phyloP scores from a whole-genome alignment of 208 protist species.

The Tritrichomonas foetus region DNA sequence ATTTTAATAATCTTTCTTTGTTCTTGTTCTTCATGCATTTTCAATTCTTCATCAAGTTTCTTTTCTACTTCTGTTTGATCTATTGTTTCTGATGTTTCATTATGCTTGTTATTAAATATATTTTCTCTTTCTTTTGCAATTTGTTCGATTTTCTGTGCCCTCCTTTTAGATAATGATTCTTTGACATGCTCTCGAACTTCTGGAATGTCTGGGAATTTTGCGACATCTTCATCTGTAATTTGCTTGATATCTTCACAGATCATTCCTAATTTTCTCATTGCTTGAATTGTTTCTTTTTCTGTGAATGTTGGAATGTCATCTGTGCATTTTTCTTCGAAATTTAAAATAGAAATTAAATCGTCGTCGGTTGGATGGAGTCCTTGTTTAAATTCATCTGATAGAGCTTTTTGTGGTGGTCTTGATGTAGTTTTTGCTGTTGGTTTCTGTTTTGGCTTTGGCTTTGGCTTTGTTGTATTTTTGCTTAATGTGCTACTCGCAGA shows the following conservation, averaged over 20 bases:
- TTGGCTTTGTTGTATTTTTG: too few relatives aligned
- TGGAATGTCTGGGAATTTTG: neutral
- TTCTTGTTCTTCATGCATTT: neutral
- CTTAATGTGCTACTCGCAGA: too few relatives aligned
- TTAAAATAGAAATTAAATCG: neutral
- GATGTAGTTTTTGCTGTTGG: neutral
- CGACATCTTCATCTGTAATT: constrained; percentile 14
- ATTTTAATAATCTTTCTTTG: neutral
- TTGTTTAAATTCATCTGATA: neutral
- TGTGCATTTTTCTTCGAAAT: constrained; percentile 13
- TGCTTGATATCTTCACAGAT: neutral
- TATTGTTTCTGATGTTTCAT: too few relatives aligned
- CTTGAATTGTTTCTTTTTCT: neutral
- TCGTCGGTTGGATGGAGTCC: neutral
- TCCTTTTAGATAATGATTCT: neutral
- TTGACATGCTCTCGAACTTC: neutral
- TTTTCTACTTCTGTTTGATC: neutral
- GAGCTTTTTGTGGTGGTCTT: neutral
- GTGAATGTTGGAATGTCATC: neutral
- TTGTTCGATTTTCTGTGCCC: neutral
- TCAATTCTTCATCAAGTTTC: neutral
- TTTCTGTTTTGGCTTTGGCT: neutral
- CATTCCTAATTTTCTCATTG: neutral
- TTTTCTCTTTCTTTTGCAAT: neutral
- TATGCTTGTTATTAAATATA: neutral